These are phyloP conservation scores for Beauveria brongniartii DNA, from an alignment of 2,329 filamentous ascomycete species.

Conservation along the genomic window DNA sequence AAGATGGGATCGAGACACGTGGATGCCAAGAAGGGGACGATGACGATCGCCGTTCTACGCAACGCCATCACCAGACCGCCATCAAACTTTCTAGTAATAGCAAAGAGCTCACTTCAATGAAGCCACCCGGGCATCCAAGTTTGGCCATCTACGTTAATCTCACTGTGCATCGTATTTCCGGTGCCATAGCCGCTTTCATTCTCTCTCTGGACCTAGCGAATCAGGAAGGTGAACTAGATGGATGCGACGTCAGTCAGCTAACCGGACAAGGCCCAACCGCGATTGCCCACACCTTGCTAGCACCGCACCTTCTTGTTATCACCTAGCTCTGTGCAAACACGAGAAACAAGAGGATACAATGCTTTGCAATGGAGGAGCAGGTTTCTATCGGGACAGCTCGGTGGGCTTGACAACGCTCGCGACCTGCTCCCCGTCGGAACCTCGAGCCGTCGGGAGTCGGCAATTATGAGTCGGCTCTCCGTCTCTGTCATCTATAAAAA, in stretches of 20 bases:
- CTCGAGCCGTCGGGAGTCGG: background rate
- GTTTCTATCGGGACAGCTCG: background rate
- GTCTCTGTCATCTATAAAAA: background rate
- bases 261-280: background rate
- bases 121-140: background rate
- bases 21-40: background rate
- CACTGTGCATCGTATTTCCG: background rate
- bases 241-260: background rate
- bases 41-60: background rate
- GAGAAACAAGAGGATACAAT: background rate
- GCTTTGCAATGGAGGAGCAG: background rate
- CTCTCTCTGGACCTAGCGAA: background rate
- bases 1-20: background rate
- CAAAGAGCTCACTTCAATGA: background rate
- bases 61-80: background rate
- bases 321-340: background rate
- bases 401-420: background rate
- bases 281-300: no score
- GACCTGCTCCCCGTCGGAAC: background rate
- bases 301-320: background rate
- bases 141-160: background rate
- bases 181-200: background rate
- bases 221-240: background rate
- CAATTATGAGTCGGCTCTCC: no score
- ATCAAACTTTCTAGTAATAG: background rate